Evolutionary conservation across 495 filamentous ascomycete genomes (phyloP), one percentile per base, ranked within the genome.

Genomic region (Podospora didyma): DNA sequence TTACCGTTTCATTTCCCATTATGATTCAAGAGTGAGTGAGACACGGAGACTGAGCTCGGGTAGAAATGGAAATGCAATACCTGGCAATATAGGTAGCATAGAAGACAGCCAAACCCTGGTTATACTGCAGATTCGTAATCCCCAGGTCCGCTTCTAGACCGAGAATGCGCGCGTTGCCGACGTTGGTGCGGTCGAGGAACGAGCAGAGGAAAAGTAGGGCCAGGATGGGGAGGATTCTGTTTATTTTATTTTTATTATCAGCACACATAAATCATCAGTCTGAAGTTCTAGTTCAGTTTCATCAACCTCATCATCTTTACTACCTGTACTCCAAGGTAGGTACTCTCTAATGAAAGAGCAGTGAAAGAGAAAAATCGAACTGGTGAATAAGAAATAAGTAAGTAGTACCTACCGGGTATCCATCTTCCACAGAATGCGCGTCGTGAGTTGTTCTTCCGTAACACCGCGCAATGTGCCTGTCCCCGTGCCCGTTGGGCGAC

Each of bases 151-250:
- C 62, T 54, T 86, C 72, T 6, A 95, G 77, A 22, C 87, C 85
- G 58, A 83, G 84, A 41, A 95, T 80, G 63, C 87, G 89, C 12
- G 91, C 91, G 74, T 96, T 96, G 45, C 91, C 91, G 34, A 92
- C 87, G 61, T 88, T 89, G 11, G 83, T 80, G 67, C 90, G 80
- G 66, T 93, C 89, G 37, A 95, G 78, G 69, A 95, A 96, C 34
- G 73, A 75, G 56, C 74, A 77, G 23, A 79, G 67, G 63, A 75
- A 76, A 21, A 79, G 63, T 22, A 79, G 56, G 9, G 75, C 71
- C 44, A 83, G 70, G 48, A 81, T 56, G 19, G 80, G 80, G 11
- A 80, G 61, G 35, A 81, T 75, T 51, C 76, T 79, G 7, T 41
- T 39, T 22, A n/a, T 14, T 16, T 39, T 12, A 6, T 28, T 16